Evolutionary conservation across 2,329 filamentous ascomycete species (phyloP).

Genomic region (Coniochaeta hoffmannii): DNA sequence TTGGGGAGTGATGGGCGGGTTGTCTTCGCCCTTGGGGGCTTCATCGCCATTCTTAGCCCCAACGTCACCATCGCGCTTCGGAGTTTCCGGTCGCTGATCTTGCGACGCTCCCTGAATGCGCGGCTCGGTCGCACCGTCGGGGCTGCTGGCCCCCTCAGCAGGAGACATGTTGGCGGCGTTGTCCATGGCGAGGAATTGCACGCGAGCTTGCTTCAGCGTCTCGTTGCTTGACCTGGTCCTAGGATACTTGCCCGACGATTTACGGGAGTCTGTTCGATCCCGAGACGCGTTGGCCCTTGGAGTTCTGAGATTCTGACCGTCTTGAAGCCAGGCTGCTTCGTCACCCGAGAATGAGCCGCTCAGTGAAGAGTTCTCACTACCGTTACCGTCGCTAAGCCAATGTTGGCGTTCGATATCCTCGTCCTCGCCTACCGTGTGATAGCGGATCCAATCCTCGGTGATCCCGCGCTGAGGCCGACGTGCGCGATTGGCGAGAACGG

Average conservation of each 20-base stretch:
- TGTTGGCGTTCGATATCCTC: conserved; percentile 63
- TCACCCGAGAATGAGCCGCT: conserved; percentile 54
- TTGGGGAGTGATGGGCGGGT: conserved; percentile 16
- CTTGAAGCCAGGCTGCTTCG: conserved; percentile 35
- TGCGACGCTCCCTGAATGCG: not conserved
- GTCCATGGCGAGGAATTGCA: conserved; percentile 13
- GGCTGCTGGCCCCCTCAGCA: conserved; percentile 10
- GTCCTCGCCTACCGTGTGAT: conserved; percentile 68
- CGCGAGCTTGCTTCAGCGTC: conserved; percentile 38
- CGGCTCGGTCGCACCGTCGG: conserved; percentile 11
- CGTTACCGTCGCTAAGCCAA: conserved; percentile 76
- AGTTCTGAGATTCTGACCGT: conserved; percentile 39
- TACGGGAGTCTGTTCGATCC: conserved; percentile 20
- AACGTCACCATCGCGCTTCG: conserved; percentile 21
- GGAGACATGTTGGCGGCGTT: conserved; percentile 17
- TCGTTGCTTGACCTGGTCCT: conserved; percentile 47
- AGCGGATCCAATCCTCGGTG: conserved; percentile 80
- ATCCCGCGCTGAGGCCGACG: conserved; percentile 54
- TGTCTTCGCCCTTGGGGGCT: conserved; percentile 7
- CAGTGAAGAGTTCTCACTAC: conserved; percentile 69
- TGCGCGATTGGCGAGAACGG: conserved; percentile 56
- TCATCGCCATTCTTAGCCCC: conserved; percentile 19
- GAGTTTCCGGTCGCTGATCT: conserved; percentile 17
- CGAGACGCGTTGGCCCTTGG: conserved; percentile 27
- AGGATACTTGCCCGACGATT: conserved; percentile 28